These are phyloP conservation scores for Toxicodendron radicans DNA, from an alignment of 345 rosid species.

Conservation along the genomic window DNA sequence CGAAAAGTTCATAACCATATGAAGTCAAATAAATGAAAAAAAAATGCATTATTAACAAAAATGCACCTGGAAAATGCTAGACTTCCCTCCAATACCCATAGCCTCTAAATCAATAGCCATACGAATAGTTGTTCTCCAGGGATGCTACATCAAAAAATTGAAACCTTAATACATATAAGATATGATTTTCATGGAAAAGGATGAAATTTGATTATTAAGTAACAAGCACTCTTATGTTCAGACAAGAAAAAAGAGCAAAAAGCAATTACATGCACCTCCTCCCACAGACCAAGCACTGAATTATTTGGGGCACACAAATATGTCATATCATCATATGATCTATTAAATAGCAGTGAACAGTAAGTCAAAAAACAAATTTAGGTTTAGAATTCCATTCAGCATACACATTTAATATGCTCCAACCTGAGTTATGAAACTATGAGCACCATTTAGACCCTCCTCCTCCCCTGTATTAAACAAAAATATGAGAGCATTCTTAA, in stretches of 20 bases:
- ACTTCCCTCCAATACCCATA: constrained; percentile 94
- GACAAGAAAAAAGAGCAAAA: background rate
- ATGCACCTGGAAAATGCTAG: constrained; percentile 80
- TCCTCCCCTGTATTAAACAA: constrained; percentile 94
- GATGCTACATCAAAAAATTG: constrained; percentile 62
- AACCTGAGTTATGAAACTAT: constrained; percentile 97
- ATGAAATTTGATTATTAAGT: background rate
- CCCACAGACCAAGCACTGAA: background rate
- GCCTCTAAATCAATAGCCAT: constrained; percentile 94
- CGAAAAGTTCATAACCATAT: constrained; percentile 13
- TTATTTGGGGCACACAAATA: background rate
- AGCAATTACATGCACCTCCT: background rate
- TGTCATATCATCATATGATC: background rate
- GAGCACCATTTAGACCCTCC: constrained; percentile 97
- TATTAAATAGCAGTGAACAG: background rate
- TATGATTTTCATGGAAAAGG: background rate
- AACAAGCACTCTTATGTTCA: background rate
- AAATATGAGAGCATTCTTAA: constrained; percentile 82
- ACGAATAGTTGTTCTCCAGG: constrained; percentile 74
- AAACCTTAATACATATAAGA: constrained; percentile 15
- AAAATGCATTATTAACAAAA: constrained; percentile 15
- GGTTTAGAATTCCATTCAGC: background rate
- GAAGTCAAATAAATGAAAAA: constrained; percentile 8
- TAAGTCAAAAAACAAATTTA: background rate
- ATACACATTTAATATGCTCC: constrained; percentile 17